A percentile compares a stretch with the other conserved stretches of the same genome.
These are phyloP conservation scores for Aschersonia sp. DNA, from an alignment of 2,329 filamentous ascomycete species.

Conservation along the genomic window DNA sequence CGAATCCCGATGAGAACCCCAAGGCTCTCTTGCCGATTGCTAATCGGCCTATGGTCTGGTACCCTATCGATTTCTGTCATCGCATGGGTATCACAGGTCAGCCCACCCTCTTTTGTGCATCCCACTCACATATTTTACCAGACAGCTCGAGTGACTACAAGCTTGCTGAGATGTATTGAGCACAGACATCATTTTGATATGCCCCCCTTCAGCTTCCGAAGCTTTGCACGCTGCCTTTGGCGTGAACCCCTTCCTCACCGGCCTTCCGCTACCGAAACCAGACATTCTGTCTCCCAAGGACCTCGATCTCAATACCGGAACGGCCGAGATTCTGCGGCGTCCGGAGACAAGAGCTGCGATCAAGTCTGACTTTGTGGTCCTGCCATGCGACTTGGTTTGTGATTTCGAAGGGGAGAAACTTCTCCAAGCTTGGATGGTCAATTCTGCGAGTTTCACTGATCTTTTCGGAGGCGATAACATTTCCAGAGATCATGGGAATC, in stretches of 20 bases:
- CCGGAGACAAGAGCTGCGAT: slow-evolving; percentile 69
- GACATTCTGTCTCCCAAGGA: slow-evolving; percentile 62
- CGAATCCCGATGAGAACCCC: slow-evolving; percentile 64
- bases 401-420: slow-evolving; percentile 73
- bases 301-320: slow-evolving; percentile 73
- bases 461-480: slow-evolving; percentile 34
- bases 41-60: slow-evolving; percentile 82
- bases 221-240: slow-evolving; percentile 58
- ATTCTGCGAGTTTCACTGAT: slow-evolving; percentile 54
- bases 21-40: slow-evolving; percentile 74
- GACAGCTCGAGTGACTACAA: no score
- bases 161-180: no score
- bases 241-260: slow-evolving; percentile 65
- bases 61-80: slow-evolving; percentile 74
- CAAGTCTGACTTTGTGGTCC: slow-evolving; percentile 72
- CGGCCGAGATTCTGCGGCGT: slow-evolving; percentile 73
- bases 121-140: neutral
- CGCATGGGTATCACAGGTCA: slow-evolving; percentile 63
- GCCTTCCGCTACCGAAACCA: slow-evolving; percentile 56
- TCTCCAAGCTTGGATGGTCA: slow-evolving; percentile 84
- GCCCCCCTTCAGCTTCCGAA: slow-evolving; percentile 48
- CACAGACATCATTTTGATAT: slow-evolving; percentile 47
- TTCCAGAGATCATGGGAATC: slow-evolving; percentile 20
- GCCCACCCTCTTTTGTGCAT: slow-evolving; percentile 10
- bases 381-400: slow-evolving; percentile 89